Evolutionary conservation across 139 green algal genomes (phyloP), one percentile per base, ranked within the genome.

Genomic region (Chlamydomonas schloesseri): DNA sequence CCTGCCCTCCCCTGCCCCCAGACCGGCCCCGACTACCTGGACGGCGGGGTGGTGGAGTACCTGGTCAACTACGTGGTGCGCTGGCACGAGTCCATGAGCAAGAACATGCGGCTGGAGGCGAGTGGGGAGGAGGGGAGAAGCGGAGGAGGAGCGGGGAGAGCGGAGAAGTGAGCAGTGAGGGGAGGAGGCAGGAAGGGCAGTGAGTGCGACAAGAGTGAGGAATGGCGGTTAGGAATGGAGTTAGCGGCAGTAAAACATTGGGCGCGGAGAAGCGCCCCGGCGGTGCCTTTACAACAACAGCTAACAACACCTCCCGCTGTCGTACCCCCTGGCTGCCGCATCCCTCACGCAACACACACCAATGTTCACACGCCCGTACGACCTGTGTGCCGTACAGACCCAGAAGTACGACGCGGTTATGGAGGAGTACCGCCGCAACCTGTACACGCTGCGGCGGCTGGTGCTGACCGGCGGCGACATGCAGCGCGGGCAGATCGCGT

Each of bases 401-500:
- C 82, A 88, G 72, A 78, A 81, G 73, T 94, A 94, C 83, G 91
- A 94, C 71, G 83, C 90, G 70, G 79, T 93, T 3, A 73, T 95
- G 69, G 92, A 93, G 84, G 88, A 89, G 42, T 95, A 95, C 89
- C 90, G 92, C 33, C 71, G 74, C 68, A 93, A 90, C 73, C 67
- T 93, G 37, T 95, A 95, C 88, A 81, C 74, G 31, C 82, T 95
- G 68, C 65, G 92, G 31, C 88, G 88, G 24, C 72, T 95, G 36
- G 90, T 95, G 29, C 87, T 95, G 26, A 60, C 62, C 18, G 92
- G 92, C 0, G 87, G 78, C 33, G 71, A 74, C 36, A 84, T 92
- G 70, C 92, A 95, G 81, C 88, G 92, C 34, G 87, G 71, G 64
- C 84, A 91, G 88, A 89, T 93, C 37, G 73, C 90, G 34, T 92